phyloP scores from a whole-genome alignment of 2,329 filamentous ascomycete genomes.

The Fusarium sororula region DNA sequence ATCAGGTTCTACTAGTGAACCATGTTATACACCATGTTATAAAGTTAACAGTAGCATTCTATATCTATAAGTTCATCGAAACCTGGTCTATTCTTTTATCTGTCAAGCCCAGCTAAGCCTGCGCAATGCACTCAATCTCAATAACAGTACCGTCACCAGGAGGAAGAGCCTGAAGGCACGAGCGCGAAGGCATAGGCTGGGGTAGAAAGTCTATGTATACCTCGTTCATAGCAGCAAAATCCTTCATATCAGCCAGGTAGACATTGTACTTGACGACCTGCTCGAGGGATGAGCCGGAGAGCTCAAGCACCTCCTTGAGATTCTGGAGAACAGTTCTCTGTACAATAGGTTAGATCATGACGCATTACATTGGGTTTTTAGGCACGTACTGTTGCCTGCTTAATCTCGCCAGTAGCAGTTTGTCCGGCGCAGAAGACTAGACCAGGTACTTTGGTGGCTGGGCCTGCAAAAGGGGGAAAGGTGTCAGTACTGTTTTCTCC shows the following conservation, averaged over 20 bases:
- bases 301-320: conserved; percentile 73
- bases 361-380: fast-evolving
- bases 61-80: background rate
- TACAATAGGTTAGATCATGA: background rate
- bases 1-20: too few relatives aligned
- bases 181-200: conserved; percentile 53
- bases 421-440: conserved; percentile 58
- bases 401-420: conserved; percentile 59
- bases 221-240: conserved; percentile 72
- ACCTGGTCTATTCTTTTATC: background rate
- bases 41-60: background rate
- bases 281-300: conserved; percentile 68
- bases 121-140: conserved; percentile 56
- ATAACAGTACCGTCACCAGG: conserved; percentile 53
- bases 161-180: conserved; percentile 52
- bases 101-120: conserved; percentile 36
- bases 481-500: background rate
- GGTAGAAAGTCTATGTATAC: conserved; percentile 52
- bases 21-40: too few relatives aligned
- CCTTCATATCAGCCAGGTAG: conserved; percentile 75
- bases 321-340: conserved; percentile 51
- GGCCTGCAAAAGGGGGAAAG: conserved; percentile 40
- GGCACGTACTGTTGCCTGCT: conserved; percentile 46
- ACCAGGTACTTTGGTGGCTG: conserved; percentile 55
- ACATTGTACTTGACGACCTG: conserved; percentile 76